Percentiles rank a stretch among this genome's conserved stretches.
Conservation (phyloP, 495 filamentous ascomycete genomes). For the Penicillium ucsense region DNA sequence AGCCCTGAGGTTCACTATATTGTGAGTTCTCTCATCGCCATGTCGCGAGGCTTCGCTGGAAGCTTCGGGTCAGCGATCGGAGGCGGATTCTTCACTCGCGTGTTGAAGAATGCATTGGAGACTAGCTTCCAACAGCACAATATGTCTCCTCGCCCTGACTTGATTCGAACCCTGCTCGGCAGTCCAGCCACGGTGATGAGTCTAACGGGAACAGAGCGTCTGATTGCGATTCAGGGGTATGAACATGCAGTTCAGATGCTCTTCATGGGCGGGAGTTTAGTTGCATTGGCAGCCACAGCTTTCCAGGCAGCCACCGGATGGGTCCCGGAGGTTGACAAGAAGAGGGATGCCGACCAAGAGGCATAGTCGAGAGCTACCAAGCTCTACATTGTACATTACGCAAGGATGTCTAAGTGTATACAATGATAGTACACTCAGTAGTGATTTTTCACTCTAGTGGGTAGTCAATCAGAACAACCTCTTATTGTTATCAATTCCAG, state of each 20-base stretch:
- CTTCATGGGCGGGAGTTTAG: constrained; percentile 45
- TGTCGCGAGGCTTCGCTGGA: constrained; percentile 65
- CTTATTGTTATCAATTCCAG: too few species aligned
- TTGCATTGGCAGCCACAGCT: constrained; percentile 44
- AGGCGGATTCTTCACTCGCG: constrained; percentile 60
- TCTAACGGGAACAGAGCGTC: constrained; percentile 42
- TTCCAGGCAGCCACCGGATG: constrained; percentile 65
- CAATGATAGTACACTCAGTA: too few species aligned
- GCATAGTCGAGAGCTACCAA: background rate
- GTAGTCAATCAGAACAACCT: background rate
- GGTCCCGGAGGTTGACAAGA: constrained; percentile 20
- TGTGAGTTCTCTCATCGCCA: constrained; percentile 57
- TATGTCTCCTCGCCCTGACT: constrained; percentile 33
- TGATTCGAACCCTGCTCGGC: constrained; percentile 56
- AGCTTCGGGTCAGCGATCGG: constrained; percentile 69
- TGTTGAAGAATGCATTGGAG: constrained; percentile 44
- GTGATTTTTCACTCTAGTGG: background rate
- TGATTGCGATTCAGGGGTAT: constrained; percentile 55
- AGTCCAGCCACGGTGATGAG: constrained; percentile 53
- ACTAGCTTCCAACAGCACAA: constrained; percentile 47
- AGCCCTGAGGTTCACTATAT: constrained; percentile 54
- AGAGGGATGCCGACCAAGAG: background rate
- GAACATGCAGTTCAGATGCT: constrained; percentile 46
- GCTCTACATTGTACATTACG: too few species aligned
- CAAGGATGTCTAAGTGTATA: background rate